Evolutionary conservation across 2,329 filamentous ascomycete species (phyloP).

Genomic region (Fusarium coffeatum): DNA sequence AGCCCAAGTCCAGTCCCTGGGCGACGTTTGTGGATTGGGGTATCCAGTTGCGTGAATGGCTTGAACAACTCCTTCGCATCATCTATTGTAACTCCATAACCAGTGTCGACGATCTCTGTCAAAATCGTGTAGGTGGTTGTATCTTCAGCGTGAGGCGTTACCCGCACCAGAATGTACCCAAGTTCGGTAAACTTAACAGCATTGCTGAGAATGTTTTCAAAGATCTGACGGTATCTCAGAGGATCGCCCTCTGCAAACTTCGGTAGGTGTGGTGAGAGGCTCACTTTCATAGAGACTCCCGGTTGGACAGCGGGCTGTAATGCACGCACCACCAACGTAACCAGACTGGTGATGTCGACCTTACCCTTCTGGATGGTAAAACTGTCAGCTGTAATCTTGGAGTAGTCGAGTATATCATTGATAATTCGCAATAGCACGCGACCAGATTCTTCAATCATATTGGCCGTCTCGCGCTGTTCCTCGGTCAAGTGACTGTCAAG

Average conservation of each 20-base stretch:
- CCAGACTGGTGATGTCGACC: not conserved
- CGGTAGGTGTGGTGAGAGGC: not conserved
- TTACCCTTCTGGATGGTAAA: not conserved
- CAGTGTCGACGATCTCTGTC: conserved; percentile 1
- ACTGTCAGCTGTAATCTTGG: not conserved
- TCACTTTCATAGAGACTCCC: conserved; percentile 1
- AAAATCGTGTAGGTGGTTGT: not conserved
- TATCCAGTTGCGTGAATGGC: conserved; percentile 11
- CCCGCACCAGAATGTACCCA: not conserved
- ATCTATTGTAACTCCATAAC: not conserved
- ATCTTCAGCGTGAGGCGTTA: not conserved
- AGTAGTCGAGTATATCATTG: conserved; percentile 18
- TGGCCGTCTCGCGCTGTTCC: conserved; percentile 11
- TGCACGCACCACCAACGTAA: not conserved
- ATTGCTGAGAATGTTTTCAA: conserved; percentile 1
- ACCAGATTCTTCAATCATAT: conserved; percentile 9
- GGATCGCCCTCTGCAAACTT: not conserved
- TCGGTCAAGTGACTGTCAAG: not conserved
- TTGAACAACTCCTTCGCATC: conserved; percentile 2
- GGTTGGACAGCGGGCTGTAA: not conserved
- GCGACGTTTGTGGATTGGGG: not conserved
- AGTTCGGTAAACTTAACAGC: conserved; percentile 7
- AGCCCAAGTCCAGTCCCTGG: conserved; percentile 7
- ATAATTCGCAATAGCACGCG: not conserved
- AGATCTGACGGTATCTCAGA: not conserved